phyloP scores from a whole-genome alignment of 129 eudicot species.

The Kitagawia praeruptora region DNA sequence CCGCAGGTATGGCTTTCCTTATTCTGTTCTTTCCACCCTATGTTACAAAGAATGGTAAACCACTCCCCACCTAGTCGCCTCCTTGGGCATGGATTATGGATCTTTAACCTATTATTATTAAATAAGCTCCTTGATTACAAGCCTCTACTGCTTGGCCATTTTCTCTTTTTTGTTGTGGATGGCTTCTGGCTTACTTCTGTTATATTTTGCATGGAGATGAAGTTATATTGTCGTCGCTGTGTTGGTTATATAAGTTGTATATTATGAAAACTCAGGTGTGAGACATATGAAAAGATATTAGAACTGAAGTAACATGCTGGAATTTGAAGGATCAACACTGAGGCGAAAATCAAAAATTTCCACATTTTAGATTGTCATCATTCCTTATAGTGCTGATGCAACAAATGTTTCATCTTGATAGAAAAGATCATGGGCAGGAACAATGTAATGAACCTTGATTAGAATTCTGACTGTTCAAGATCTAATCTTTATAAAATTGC shows the following conservation, averaged over 20 bases:
- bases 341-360: background rate
- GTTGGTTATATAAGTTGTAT: background rate
- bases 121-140: background rate
- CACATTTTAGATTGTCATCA: background rate
- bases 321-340: background rate
- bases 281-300: background rate
- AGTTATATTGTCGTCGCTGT: background rate
- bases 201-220: background rate
- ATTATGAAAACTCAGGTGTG: background rate
- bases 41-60: too few relatives aligned
- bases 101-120: background rate
- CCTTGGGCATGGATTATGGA: too few relatives aligned
- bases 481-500: background rate
- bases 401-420: background rate
- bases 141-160: background rate
- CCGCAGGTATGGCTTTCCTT: background rate
- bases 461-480: background rate
- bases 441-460: background rate
- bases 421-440: background rate
- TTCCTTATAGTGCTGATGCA: background rate
- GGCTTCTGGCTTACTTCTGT: background rate
- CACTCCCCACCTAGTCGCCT: too few relatives aligned
- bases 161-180: background rate
- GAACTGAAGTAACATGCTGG: background rate
- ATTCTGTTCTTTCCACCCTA: too few relatives aligned